Evolutionary conservation across 2,329 filamentous ascomycete genomes (phyloP).

Genomic region (Clarireedia monteithiana): DNA sequence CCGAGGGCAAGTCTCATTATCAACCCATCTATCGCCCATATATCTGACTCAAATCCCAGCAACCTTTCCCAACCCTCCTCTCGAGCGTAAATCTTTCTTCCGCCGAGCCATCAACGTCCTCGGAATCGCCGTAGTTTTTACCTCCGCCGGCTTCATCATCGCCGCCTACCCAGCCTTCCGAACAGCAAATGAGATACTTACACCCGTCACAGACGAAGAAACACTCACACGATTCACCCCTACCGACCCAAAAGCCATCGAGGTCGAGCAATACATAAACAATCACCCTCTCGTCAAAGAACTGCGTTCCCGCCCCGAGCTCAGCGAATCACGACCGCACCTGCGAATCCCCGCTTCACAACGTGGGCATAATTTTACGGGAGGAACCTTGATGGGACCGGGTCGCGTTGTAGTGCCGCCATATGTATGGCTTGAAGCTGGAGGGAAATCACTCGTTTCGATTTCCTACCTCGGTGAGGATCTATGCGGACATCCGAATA

Average conservation of each 20-base stretch:
- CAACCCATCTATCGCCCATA: too few relatives aligned
- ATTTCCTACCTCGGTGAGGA: slow-evolving; percentile 71
- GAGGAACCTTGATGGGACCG: slow-evolving; percentile 66
- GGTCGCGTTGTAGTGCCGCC: slow-evolving; percentile 76
- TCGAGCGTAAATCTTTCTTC: slow-evolving; percentile 32
- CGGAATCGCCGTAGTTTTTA: slow-evolving; percentile 40
- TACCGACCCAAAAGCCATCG: slow-evolving; percentile 40
- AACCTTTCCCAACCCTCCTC: not conserved
- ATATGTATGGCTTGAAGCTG: slow-evolving; percentile 64
- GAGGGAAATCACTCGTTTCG: slow-evolving; percentile 60
- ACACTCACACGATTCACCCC: slow-evolving; percentile 59
- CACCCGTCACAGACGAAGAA: slow-evolving; percentile 62
- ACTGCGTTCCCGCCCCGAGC: slow-evolving; percentile 58
- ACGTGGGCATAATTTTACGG: slow-evolving; percentile 71
- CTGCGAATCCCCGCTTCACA: slow-evolving; percentile 71
- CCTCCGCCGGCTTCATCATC: slow-evolving; percentile 47
- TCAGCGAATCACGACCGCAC: slow-evolving; percentile 74
- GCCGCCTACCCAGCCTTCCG: slow-evolving; percentile 44
- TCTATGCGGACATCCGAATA: slow-evolving; percentile 82
- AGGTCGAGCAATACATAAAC: slow-evolving; percentile 67
- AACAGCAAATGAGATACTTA: slow-evolving; percentile 40
- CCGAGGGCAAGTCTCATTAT: not conserved
- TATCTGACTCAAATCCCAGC: not conserved
- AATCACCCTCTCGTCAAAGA: slow-evolving; percentile 65
- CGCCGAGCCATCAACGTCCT: slow-evolving; percentile 39